phyloP scores from a whole-genome alignment of 1,139 yeast species.

The Suhomyces ambrosiae region DNA sequence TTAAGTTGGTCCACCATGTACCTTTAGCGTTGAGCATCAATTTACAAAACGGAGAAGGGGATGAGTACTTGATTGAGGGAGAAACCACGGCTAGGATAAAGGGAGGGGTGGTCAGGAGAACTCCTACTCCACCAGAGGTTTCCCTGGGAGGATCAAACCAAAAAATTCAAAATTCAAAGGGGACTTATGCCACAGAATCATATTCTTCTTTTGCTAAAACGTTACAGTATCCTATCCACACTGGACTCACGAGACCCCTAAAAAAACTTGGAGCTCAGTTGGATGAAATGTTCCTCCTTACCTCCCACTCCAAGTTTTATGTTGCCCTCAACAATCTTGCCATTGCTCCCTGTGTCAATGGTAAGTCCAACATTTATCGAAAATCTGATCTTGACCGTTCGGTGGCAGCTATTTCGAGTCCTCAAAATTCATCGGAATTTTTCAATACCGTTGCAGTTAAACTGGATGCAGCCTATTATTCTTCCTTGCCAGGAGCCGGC shows the following conservation, averaged over 20 bases:
- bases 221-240: too few species aligned
- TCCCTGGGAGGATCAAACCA: too few species aligned
- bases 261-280: conserved; percentile 62
- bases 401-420: conserved; percentile 32
- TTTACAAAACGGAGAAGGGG: conserved; percentile 12
- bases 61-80: conserved; percentile 27
- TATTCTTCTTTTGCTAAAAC: too few species aligned
- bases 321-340: conserved; percentile 72
- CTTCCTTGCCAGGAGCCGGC: conserved; percentile 47
- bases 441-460: conserved; percentile 35
- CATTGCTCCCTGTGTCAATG: conserved; percentile 91
- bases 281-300: conserved; percentile 83
- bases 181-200: too few species aligned
- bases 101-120: too few species aligned
- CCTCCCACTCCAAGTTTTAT: conserved; percentile 85
- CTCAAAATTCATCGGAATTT: conserved; percentile 24
- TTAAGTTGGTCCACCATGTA: conserved; percentile 77
- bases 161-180: too few species aligned
- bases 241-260: too few species aligned
- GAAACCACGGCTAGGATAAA: conserved; percentile 7
- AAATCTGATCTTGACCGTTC: conserved; percentile 68
- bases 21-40: conserved; percentile 60
- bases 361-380: conserved; percentile 83
- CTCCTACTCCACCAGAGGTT: too few species aligned
- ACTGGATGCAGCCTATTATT: conserved; percentile 32